Percentiles rank a stretch among this genome's conserved stretches.
Evolutionary conservation across 1,284 basidiomycete genomes (phyloP).

Genomic region (Moniliella sp.): DNA sequence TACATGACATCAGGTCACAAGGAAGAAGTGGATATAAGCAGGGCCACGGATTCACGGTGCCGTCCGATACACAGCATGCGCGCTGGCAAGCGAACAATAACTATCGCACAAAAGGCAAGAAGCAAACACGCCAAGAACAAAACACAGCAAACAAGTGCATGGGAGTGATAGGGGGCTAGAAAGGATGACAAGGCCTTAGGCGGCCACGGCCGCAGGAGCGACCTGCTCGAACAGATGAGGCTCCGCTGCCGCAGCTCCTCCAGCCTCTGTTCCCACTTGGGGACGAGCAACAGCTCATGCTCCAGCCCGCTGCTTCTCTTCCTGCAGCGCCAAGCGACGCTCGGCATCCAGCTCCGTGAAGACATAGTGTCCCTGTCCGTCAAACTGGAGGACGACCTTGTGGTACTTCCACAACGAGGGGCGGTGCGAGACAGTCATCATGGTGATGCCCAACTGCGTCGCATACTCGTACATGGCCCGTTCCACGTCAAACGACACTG

Average conservation of each 20-base stretch:
- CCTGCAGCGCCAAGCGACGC: conserved; percentile 68
- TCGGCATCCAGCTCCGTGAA: conserved; percentile 80
- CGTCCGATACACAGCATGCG: no score
- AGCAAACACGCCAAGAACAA: no score
- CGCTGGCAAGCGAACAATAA: no score
- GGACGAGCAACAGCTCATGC: conserved; percentile 39
- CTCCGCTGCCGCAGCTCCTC: conserved; percentile 46
- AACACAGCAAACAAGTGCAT: no score
- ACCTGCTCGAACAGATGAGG: no score
- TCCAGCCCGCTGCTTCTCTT: conserved; percentile 49
- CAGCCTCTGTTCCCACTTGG: conserved; percentile 57
- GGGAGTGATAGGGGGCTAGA: no score
- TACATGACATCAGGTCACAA: no score
- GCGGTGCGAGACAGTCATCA: conserved; percentile 34
- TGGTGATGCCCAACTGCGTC: conserved; percentile 38
- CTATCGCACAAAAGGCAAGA: no score
- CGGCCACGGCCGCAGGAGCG: no score
- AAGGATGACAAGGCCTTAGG: no score
- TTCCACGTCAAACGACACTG: conserved; percentile 79
- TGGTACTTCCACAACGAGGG: conserved; percentile 86
- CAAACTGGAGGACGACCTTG: conserved; percentile 53
- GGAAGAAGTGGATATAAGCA: no score
- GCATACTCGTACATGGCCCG: conserved; percentile 87
- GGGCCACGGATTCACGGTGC: no score
- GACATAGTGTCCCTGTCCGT: conserved; percentile 41